Percentiles rank a stretch among this genome's conserved stretches.
phyloP scores from a whole-genome alignment of 176 grass and related monocot genomes.

The Carex scoparia region DNA sequence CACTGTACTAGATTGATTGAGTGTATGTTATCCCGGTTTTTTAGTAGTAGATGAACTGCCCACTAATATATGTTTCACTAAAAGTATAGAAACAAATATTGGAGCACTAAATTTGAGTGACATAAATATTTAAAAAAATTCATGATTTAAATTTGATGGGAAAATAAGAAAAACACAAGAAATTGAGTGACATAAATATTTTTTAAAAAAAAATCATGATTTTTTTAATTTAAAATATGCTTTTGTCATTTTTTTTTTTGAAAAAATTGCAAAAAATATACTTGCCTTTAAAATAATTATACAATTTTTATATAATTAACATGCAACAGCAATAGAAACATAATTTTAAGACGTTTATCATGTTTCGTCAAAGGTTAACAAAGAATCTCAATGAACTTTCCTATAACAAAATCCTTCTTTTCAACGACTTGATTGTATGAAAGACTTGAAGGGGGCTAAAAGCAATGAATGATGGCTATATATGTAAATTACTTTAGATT shows the following conservation, averaged over 20 bases:
- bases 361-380: slow-evolving; percentile 4
- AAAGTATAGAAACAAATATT: neutral
- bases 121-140: too few species aligned
- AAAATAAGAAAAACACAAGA: too few species aligned
- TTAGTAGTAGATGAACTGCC: neutral
- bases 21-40: neutral
- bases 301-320: too few species aligned
- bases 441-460: neutral
- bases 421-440: neutral
- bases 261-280: too few species aligned
- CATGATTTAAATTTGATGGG: too few species aligned
- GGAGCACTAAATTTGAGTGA: too few species aligned
- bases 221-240: too few species aligned
- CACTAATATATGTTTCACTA: neutral
- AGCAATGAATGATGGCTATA: slow-evolving; percentile 12
- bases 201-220: too few species aligned
- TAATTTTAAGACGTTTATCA: neutral
- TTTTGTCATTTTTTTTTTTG: too few species aligned
- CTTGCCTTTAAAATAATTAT: too few species aligned
- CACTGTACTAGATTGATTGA: neutral
- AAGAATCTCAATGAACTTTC: neutral
- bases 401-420: neutral
- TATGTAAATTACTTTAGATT: slow-evolving; percentile 1
- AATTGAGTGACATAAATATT: too few species aligned
- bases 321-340: too few species aligned